phyloP scores from a whole-genome alignment of 2,329 filamentous ascomycete species.

The Fusarium sp. region DNA sequence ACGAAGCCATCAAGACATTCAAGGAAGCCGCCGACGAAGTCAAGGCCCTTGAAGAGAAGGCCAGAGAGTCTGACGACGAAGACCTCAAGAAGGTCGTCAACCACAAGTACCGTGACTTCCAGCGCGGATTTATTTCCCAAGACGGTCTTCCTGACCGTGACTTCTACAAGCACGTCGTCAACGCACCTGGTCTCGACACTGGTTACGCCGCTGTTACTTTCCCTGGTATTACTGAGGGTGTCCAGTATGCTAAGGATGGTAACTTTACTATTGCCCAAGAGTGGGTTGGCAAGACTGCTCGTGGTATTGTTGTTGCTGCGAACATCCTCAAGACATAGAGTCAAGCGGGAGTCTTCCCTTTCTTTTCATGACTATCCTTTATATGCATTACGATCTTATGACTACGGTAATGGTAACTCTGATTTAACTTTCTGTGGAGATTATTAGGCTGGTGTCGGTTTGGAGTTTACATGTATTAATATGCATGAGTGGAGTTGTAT shows the following conservation, averaged over 20 bases:
- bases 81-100: slow-evolving; percentile 55
- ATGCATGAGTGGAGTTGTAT: not conserved
- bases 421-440: not conserved
- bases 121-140: slow-evolving; percentile 61
- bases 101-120: slow-evolving; percentile 61
- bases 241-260: slow-evolving; percentile 60
- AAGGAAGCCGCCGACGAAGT: slow-evolving; percentile 48
- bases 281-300: slow-evolving; percentile 53
- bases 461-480: not conserved
- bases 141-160: slow-evolving; percentile 59
- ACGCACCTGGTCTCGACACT: slow-evolving; percentile 61
- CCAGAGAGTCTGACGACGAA: slow-evolving; percentile 45
- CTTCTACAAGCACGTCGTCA: slow-evolving; percentile 61
- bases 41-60: slow-evolving; percentile 49
- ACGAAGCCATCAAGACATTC: slow-evolving; percentile 55
- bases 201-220: slow-evolving; percentile 57
- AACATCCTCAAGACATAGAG: slow-evolving; percentile 49
- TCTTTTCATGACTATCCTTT: slow-evolving; percentile 21
- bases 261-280: slow-evolving; percentile 48
- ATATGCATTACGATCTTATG: slow-evolving; percentile 13
- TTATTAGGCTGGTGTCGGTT: slow-evolving; percentile 5
- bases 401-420: not conserved
- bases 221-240: slow-evolving; percentile 74
- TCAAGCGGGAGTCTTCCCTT: accelerated
- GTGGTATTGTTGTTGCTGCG: slow-evolving; percentile 50